Percentiles rank a stretch among this genome's conserved stretches.
Conservation (phyloP, 2,329 filamentous ascomycete genomes). For the Leptoxyphium fumago region DNA sequence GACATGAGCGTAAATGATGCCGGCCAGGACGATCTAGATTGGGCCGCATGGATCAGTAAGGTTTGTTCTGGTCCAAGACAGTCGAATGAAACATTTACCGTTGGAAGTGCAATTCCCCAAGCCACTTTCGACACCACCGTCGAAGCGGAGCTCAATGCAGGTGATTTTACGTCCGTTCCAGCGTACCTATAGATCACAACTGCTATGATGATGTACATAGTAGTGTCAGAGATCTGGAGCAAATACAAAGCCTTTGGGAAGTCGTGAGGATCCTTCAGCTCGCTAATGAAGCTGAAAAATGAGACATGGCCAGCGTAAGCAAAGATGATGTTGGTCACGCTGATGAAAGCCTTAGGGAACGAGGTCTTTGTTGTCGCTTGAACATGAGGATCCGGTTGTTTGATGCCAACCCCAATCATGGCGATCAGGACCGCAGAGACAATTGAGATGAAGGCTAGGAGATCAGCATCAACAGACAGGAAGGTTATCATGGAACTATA, state of each 20-base stretch:
- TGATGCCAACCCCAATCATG: constrained; percentile 49
- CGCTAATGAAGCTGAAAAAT: constrained; percentile 52
- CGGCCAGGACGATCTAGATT: constrained; percentile 45
- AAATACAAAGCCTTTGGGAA: constrained; percentile 48
- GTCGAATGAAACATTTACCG: constrained; percentile 16
- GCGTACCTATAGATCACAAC: constrained; percentile 53
- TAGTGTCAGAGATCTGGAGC: constrained; percentile 44
- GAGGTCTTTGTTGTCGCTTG: constrained; percentile 15
- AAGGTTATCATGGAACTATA: not conserved
- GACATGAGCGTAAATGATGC: constrained; percentile 49
- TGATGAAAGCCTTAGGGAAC: constrained; percentile 43
- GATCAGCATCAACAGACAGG: constrained; percentile 1
- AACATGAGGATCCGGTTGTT: constrained; percentile 27
- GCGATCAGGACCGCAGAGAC: constrained; percentile 48
- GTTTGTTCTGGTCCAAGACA: too few species aligned
- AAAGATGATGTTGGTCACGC: constrained; percentile 55
- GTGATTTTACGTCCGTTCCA: constrained; percentile 45
- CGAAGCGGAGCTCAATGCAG: constrained; percentile 48
- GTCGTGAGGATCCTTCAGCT: constrained; percentile 46
- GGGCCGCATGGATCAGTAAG: not conserved
- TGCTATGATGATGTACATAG: constrained; percentile 48
- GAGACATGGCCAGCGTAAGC: constrained; percentile 50
- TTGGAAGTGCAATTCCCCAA: constrained; percentile 55
- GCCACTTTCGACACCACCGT: constrained; percentile 44
- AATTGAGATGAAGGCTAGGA: constrained; percentile 33